Evolutionary conservation across 805 yeast species (phyloP), one percentile per base, ranked within the genome.

Genomic region (Torulaspora maleeae): DNA sequence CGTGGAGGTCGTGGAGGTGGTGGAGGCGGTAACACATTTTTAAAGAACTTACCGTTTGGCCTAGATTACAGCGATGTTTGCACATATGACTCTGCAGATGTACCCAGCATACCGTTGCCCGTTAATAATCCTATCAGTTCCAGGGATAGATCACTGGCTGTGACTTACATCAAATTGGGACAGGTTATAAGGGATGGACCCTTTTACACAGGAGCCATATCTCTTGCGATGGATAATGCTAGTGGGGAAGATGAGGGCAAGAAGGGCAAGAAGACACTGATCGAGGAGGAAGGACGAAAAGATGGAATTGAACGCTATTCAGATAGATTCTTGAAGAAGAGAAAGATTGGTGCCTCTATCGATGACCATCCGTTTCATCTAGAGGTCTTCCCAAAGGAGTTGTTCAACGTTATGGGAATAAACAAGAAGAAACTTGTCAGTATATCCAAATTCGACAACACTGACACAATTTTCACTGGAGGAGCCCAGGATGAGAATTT

Each of bases 251-350:
- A n/a, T 46, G 35, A 8, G 4, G 35, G 34, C 10, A 36, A 38
- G 43, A 55, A 46, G 28, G 47, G 53, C 35, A 61, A 63, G 37
- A 60, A 60, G 33, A 44, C 49, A n/a, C 55, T 60, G 24, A 56
- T 65, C 29, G 62, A 69, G 27, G 74, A 59, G 34, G 70, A 71
- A 44, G 74, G 73, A 15, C 53, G 72, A 2, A 72, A 73, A 44
- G 95, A 86, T 60, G 89, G 91, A 1, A 76, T 90, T 35, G 78
- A 82, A 59, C 74, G 97, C 56, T 87, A 87, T 60, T 80, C 95
- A 2, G 97, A 90, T 64, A 74, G 73, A 61, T 90, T 86, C 65
- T 70, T 82, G 52, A 83, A 83, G 61, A 80, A 79, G 55, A 76
- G 86, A 45, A 79, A 77, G 56, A 76, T 82, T 12, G 87, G 88